These are phyloP conservation scores for Pleurotus cornucopiae DNA, from an alignment of 768 basidiomycete genomes.

Conservation along the genomic window DNA sequence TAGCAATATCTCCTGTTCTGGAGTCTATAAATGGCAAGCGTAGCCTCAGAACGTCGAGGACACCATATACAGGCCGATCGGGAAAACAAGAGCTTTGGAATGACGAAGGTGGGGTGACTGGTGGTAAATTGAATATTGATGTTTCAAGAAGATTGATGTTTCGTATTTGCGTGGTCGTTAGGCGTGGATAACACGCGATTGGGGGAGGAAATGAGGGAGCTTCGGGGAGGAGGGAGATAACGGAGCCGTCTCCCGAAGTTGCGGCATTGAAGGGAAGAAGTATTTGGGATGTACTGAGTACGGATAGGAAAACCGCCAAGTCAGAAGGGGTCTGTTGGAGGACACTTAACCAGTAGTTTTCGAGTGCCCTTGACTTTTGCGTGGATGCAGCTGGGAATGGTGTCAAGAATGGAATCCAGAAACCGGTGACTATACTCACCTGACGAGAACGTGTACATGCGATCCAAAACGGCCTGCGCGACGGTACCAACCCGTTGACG, in stretches of 20 bases:
- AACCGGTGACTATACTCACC: constrained; percentile 33
- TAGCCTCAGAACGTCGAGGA: constrained; percentile 52
- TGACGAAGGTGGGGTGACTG: constrained; percentile 19
- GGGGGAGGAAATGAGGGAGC: constrained; percentile 55
- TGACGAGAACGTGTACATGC: constrained; percentile 56
- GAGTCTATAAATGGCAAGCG: constrained; percentile 54
- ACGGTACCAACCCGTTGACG: constrained; percentile 33
- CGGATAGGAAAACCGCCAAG: constrained; percentile 42
- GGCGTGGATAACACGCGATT: constrained; percentile 55
- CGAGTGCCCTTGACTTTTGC: constrained; percentile 43
- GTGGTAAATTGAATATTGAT: constrained; percentile 45
- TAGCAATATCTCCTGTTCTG: constrained; percentile 29
- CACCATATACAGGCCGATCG: constrained; percentile 58
- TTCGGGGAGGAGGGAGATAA: constrained; percentile 37
- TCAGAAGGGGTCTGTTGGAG: constrained; percentile 41
- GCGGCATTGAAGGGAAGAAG: constrained; percentile 58
- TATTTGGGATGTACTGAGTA: constrained; percentile 41
- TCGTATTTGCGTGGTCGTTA: constrained; percentile 33
- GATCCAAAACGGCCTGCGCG: constrained; percentile 40
- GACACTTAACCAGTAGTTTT: constrained; percentile 50
- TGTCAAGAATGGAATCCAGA: neutral
- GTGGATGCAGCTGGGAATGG: constrained; percentile 47
- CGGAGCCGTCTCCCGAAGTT: constrained; percentile 21
- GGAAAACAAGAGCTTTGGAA: constrained; percentile 52
- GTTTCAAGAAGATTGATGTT: constrained; percentile 46